Evolutionary conservation across 2,329 filamentous ascomycete genomes (phyloP).

Genomic region (Sporothrix schenckii): DNA sequence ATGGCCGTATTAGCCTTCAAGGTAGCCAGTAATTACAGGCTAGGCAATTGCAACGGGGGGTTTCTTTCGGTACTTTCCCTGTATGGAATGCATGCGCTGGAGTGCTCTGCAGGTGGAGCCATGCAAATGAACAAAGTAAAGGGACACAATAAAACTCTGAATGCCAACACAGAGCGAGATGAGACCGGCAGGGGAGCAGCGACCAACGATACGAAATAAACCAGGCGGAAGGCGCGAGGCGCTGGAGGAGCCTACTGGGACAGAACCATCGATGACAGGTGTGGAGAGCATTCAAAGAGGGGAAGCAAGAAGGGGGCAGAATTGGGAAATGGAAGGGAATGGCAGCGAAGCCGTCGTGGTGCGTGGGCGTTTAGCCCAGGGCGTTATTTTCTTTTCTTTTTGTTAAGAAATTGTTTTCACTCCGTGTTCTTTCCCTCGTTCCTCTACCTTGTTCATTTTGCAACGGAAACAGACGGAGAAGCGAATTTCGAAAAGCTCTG

Average conservation of each 20-base stretch:
- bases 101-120: slow-evolving; percentile 10
- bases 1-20: not conserved
- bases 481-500: not conserved
- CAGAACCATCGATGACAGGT: slow-evolving; percentile 24
- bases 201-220: not conserved
- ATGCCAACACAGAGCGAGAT: too few relatives aligned
- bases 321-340: slow-evolving; percentile 33
- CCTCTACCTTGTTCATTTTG: not conserved
- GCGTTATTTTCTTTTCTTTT: not conserved
- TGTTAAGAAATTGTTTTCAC: not conserved
- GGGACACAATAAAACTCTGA: too few relatives aligned
- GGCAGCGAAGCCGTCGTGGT: not conserved
- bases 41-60: not conserved
- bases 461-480: not conserved
- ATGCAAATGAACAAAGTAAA: too few relatives aligned
- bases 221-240: not conserved
- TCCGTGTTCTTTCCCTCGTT: not conserved
- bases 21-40: not conserved
- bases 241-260: slow-evolving; percentile 11
- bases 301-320: not conserved
- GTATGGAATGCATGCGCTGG: not conserved
- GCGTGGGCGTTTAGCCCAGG: not conserved
- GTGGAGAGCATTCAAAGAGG: slow-evolving; percentile 8
- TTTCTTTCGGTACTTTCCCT: not conserved
- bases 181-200: not conserved